These are phyloP conservation scores for Debaryomyces sp. DNA, from an alignment of 1,139 yeast genomes.

Conservation along the genomic window DNA sequence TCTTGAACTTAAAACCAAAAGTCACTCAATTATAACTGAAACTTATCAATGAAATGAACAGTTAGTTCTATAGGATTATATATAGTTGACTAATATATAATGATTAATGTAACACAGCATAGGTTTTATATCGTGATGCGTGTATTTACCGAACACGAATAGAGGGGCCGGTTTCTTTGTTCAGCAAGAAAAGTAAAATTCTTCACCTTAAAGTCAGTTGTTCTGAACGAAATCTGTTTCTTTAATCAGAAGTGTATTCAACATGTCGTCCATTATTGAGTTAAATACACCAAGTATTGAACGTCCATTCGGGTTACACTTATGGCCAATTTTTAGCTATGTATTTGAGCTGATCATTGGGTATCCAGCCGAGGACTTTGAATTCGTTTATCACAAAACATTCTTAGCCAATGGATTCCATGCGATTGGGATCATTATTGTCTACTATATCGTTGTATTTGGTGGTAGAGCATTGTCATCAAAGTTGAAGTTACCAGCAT, in stretches of 20 bases:
- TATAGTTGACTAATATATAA: background rate
- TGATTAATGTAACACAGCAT: background rate
- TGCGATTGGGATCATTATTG: constrained; percentile 63
- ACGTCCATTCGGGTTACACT: constrained; percentile 84
- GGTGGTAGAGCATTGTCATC: constrained; percentile 66
- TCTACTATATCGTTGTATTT: constrained; percentile 79
- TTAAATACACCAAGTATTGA: constrained; percentile 60
- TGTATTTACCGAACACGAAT: background rate
- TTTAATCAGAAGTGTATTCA: constrained; percentile 1
- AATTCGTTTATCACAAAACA: constrained; percentile 67
- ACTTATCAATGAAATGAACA: background rate
- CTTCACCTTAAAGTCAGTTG: background rate
- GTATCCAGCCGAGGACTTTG: constrained; percentile 72
- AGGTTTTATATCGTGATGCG: background rate
- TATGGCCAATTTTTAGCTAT: constrained; percentile 85
- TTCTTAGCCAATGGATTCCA: constrained; percentile 69
- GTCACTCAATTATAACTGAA: background rate
- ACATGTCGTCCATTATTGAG: constrained; percentile 20
- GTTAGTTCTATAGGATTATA: background rate
- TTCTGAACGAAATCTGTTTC: background rate
- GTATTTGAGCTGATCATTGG: constrained; percentile 56
- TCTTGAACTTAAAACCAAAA: constrained; percentile 55
- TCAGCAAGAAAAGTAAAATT: background rate
- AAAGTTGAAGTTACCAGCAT: constrained; percentile 57
- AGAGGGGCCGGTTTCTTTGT: background rate